Evolutionary conservation across 352 stramenopile species (phyloP).

Genomic region (Globisporangium splendens): DNA sequence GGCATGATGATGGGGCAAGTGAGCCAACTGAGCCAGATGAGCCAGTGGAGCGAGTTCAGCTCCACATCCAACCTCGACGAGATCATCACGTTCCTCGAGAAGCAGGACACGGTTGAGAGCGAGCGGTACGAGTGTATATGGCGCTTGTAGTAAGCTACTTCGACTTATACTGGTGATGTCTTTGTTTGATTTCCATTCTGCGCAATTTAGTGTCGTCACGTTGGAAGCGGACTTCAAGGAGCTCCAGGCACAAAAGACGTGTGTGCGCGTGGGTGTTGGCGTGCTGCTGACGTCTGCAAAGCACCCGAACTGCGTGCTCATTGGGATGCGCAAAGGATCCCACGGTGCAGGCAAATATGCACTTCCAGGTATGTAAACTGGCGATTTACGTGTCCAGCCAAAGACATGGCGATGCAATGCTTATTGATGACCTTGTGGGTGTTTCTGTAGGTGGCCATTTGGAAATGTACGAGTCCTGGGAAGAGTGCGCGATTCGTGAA

Average conservation of each 20-base stretch:
- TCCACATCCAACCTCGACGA: conserved; percentile 82
- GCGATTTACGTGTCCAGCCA: background rate
- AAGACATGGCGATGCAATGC: background rate
- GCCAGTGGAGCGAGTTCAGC: conserved; percentile 80
- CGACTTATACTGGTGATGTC: background rate
- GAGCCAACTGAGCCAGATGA: conserved; percentile 72
- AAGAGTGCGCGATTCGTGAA: conserved; percentile 73
- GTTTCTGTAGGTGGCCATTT: conserved; percentile 49
- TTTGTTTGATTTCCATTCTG: background rate
- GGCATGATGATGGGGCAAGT: conserved; percentile 46
- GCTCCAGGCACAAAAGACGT: conserved; percentile 49
- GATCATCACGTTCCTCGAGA: conserved; percentile 83
- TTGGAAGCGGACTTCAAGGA: conserved; percentile 62
- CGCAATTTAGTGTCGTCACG: conserved; percentile 29
- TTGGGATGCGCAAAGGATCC: conserved; percentile 68
- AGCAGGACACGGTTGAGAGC: conserved; percentile 63
- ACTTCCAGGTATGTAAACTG: conserved; percentile 38
- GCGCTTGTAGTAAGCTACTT: no score
- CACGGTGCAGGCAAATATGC: conserved; percentile 74
- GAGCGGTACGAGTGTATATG: conserved; percentile 29
- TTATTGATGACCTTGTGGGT: background rate
- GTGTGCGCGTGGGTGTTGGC: conserved; percentile 74
- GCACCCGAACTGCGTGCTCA: conserved; percentile 66
- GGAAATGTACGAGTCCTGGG: conserved; percentile 82
- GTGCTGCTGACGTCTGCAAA: conserved; percentile 66